Conservation (phyloP, 2,329 filamentous ascomycete species). For the Aspergillus floridensis region DNA sequence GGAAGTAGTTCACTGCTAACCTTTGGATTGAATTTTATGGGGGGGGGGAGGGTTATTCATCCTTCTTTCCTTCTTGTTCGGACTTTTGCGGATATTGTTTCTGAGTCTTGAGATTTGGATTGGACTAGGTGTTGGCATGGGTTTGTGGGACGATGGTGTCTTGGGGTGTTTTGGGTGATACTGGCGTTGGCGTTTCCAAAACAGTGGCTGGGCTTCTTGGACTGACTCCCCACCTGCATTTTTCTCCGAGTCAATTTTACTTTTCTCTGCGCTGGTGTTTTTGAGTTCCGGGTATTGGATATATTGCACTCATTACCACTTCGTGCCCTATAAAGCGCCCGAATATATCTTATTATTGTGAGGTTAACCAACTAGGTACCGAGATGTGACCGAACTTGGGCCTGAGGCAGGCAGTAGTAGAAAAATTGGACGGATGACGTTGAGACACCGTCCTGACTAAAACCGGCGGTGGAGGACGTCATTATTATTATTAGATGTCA, state of each 20-base stretch:
- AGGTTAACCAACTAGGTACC: neutral
- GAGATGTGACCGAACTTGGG: conserved; percentile 1
- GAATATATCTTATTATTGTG: neutral
- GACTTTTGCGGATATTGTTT: neutral
- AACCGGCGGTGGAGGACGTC: conserved; percentile 7
- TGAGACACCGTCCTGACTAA: conserved; percentile 9
- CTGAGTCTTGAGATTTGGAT: neutral
- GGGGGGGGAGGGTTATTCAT: too few relatives aligned
- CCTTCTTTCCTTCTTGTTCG: neutral
- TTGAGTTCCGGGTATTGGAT: neutral
- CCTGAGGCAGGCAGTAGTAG: neutral
- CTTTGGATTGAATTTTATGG: neutral
- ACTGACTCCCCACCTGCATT: neutral
- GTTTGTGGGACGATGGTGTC: neutral
- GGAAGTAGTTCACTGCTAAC: neutral
- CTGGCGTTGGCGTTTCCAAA: conserved; percentile 6
- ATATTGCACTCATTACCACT: neutral
- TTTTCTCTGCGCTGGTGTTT: neutral
- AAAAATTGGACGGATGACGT: neutral
- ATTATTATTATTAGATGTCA: neutral
- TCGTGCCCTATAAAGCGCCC: neutral
- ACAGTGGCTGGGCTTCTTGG: conserved; percentile 1
- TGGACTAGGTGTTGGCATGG: neutral
- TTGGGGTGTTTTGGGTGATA: neutral
- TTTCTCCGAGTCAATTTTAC: neutral